Evolutionary conservation across 495 filamentous ascomycete species (phyloP), one percentile per base, ranked within the genome.

Genomic region (Daldinia bambusicola): DNA sequence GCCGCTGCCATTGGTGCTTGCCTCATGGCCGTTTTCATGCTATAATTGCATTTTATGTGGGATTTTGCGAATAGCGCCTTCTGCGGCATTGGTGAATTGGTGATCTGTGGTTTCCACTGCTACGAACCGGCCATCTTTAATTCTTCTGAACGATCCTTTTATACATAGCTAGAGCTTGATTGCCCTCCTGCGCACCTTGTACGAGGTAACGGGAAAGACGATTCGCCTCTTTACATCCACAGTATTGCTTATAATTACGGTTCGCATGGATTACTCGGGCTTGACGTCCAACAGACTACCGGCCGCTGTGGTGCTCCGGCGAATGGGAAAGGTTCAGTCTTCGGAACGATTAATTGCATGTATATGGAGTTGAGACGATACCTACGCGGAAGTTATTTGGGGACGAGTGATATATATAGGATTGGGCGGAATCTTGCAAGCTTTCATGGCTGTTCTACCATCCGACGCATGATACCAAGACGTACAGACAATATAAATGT

Each of bases 191-290:
- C 0, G 7, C 57, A 32, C 22, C 66, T 56, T 9, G 3, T 34
- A 22, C 48, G 55, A 34, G 51, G 52, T 22, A 32, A n/a, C 37
- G 55, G 31, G 32, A 37, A 55, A 41, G 63, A 68, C 65, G 63
- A 72, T 70, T 67, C 52, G 38, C 65, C 50, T 32, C 48, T 60
- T 71, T 71, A 57, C 40, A 59, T 45, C 55, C 45, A 67, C 67
- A 70, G 4, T 55, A 63, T 61, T 69, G 31, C 62, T 75, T 70
- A 66, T 77, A 77, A 77, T 77, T 43, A 64, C 73, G 75, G 75
- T 75, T 77, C 70, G 55, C 48, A 36, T 63, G 70, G 69, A 48
- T 55, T 62, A 43, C 63, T 58, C 40, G 57, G 70, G 70, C 73
- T 77, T 71, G 70, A 75, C 18, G 75, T 63, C 73, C 69, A 55